phyloP scores from a whole-genome alignment of 176 grass and related monocot species.

The Aechmea fasciata region DNA sequence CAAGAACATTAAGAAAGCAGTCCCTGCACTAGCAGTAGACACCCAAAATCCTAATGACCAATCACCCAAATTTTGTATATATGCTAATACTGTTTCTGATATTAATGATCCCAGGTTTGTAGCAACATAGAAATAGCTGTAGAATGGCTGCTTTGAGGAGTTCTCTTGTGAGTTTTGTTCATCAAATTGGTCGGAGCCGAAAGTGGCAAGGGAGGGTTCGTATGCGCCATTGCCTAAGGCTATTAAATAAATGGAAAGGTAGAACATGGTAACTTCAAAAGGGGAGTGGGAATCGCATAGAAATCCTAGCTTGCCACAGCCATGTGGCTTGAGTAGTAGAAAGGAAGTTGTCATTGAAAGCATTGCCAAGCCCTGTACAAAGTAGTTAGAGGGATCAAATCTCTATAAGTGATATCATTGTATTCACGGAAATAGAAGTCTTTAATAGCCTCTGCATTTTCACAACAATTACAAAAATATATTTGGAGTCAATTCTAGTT shows the following conservation, averaged over 20 bases:
- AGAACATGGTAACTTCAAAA: constrained; percentile 31
- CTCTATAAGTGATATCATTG: neutral
- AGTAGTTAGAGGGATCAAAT: neutral
- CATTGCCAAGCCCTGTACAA: constrained; percentile 38
- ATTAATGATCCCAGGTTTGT: constrained; percentile 64
- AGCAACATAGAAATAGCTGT: constrained; percentile 77
- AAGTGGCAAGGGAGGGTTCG: constrained; percentile 56
- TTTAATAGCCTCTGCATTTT: no score
- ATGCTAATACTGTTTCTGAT: constrained; percentile 63
- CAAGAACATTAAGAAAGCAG: constrained; percentile 42
- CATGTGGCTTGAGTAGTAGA: constrained; percentile 15
- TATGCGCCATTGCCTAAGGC: constrained; percentile 45
- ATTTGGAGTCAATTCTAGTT: no score
- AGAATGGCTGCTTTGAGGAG: constrained; percentile 60
- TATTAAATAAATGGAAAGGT: constrained; percentile 53
- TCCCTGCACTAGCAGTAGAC: constrained; percentile 35
- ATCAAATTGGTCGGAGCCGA: constrained; percentile 79
- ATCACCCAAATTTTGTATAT: constrained; percentile 56
- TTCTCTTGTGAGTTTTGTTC: constrained; percentile 45
- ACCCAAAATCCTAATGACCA: constrained; percentile 45
- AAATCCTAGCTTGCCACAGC: constrained; percentile 20
- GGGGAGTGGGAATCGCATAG: neutral
- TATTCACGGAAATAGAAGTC: neutral
- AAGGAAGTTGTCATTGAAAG: constrained; percentile 28
- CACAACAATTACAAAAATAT: no score